phyloP scores from a whole-genome alignment of 257 asterid genomes.

The Lithospermum erythrorhizon region DNA sequence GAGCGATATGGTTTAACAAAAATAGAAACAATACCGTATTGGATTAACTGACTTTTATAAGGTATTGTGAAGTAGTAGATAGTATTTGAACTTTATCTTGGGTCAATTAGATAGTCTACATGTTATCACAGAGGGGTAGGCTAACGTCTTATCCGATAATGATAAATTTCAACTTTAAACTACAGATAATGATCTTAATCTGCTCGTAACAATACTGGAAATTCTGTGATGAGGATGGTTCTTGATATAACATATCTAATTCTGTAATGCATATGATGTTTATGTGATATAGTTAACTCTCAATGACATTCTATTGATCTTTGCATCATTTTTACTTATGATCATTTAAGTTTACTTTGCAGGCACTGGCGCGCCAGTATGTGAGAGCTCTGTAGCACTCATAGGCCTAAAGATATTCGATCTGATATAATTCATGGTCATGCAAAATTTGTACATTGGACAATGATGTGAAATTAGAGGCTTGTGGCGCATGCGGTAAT shows the following conservation, averaged over 20 bases:
- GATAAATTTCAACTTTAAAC: no score
- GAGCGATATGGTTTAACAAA: no score
- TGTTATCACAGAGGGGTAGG: no score
- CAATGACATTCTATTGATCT: not conserved
- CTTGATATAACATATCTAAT: no score
- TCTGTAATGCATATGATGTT: no score
- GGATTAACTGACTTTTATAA: no score
- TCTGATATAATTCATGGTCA: constrained; percentile 37
- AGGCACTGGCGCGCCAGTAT: constrained; percentile 70
- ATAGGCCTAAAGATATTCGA: constrained; percentile 46
- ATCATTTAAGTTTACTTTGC: not conserved
- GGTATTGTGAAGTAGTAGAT: no score
- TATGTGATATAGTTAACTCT: not conserved
- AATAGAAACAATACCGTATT: no score
- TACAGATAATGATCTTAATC: not conserved
- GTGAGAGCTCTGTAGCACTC: constrained; percentile 58
- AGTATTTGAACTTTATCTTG: no score
- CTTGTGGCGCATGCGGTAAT: constrained; percentile 60
- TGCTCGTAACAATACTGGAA: not conserved
- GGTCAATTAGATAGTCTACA: no score
- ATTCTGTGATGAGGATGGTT: not conserved
- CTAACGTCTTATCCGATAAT: no score
- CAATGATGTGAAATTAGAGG: constrained; percentile 46
- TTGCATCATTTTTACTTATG: not conserved
- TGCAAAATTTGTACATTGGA: constrained; percentile 75